Base-by-base conservation (phyloP, 768 basidiomycete species). In the Russula virescens region DNA sequence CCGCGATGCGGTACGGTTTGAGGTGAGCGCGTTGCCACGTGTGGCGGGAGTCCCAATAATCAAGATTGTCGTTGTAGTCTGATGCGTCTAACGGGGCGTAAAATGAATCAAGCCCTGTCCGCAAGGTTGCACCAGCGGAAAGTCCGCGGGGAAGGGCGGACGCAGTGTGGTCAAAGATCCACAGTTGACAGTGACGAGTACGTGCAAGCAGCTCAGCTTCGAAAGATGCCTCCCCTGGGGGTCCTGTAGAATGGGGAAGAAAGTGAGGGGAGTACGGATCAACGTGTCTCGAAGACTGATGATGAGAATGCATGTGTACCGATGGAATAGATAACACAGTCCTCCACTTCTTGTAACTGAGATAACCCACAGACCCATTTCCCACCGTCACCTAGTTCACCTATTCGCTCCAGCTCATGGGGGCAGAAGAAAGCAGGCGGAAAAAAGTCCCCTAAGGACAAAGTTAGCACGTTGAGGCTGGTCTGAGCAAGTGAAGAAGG, bases 301-400 rank as follows among this genome's bases (percentile, higher is more conserved):
- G 26, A 47, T 8, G 34, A 23, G 11, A 25, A 8, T 16, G 11
- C 35, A 25, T 43, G 58, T 69, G 67, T 68, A 84, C 84, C 86
- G 56, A 87, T 77, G 3, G 84, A 83, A 65, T 87, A 88, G 56
- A 88, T 73, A 51, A 86, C 71, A 68, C 86, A 86, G 51, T 82
- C 75, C 23, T 71, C 72, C 71, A 86, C 85, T 55, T 79, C 73
- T 56, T 74, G 74, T 6, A 87, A 72, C 3, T 81, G 76, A 25
- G 81, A 81, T 26, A 87, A 68, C 2, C 87, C 87, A 67, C 87
- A 87, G 18, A 84, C 77, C 83, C 84, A 88, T 73, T 87, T 88
- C 16, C 87, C 86, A 16, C 86, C 86, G 69, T 87, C 86, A 19
- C 85, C 84, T 10, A 87, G 72, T 16, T 78, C 75, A 45, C 78